Conservation (phyloP, 2,329 filamentous ascomycete genomes). For the Hymenoscyphus scutula region DNA sequence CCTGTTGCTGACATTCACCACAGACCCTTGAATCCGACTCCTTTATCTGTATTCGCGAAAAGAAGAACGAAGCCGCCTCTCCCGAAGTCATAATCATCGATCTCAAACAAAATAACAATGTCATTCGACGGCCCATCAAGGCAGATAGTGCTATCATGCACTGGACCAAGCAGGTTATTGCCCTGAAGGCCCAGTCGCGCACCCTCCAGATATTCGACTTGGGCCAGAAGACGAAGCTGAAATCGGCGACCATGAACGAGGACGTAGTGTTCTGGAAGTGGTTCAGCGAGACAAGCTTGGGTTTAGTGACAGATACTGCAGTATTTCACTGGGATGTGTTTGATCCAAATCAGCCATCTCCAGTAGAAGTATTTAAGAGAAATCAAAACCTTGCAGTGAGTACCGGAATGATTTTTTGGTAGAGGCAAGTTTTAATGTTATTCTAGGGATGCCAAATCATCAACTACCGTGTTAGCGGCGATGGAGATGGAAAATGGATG, state of each 20-base stretch:
- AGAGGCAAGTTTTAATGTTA: slow-evolving; percentile 18
- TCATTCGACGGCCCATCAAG: slow-evolving; percentile 93
- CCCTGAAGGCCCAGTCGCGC: slow-evolving; percentile 87
- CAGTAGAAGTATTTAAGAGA: slow-evolving; percentile 91
- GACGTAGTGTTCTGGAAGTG: slow-evolving; percentile 99
- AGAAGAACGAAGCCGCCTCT: slow-evolving; percentile 77
- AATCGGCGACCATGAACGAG: slow-evolving; percentile 94
- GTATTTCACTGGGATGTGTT: slow-evolving; percentile 99
- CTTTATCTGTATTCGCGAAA: slow-evolving; percentile 95
- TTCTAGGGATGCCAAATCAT: slow-evolving; percentile 94
- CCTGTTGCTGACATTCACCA: slow-evolving; percentile 22
- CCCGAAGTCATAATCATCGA: slow-evolving; percentile 97
- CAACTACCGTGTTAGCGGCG: slow-evolving; percentile 94
- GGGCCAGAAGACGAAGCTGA: slow-evolving; percentile 88
- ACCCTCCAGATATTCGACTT: slow-evolving; percentile 98
- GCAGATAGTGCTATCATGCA: slow-evolving; percentile 99
- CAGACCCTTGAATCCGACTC: slow-evolving; percentile 97
- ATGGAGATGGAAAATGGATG: slow-evolving; percentile 98
- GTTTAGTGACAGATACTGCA: slow-evolving; percentile 83
- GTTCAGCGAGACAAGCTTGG: slow-evolving; percentile 86
- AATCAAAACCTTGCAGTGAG: slow-evolving; percentile 83
- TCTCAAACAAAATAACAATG: slow-evolving; percentile 95
- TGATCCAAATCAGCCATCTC: slow-evolving; percentile 73
- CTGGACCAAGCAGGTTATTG: slow-evolving; percentile 93
- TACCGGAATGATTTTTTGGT: slow-evolving; percentile 21